Conservation (phyloP, 2,329 filamentous ascomycete species). For the Blastomyces parvus region DNA sequence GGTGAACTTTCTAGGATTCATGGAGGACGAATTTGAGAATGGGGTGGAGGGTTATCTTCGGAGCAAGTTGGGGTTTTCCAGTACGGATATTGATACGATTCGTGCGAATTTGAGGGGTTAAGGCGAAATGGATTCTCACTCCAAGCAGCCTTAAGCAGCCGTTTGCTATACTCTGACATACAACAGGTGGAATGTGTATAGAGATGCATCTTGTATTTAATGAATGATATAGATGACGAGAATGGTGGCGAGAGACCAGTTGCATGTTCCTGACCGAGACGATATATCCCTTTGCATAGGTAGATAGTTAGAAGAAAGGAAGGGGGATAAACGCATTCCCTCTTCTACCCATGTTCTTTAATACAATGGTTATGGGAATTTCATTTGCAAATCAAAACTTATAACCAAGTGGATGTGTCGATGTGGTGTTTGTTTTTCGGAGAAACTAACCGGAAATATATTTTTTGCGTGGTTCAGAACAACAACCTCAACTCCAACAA, state of each 20-base stretch:
- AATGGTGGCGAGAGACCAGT: background rate
- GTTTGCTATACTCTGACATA: background rate
- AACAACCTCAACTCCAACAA: background rate
- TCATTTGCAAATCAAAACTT: background rate
- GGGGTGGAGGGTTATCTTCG: constrained; percentile 55
- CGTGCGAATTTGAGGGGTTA: constrained; percentile 37
- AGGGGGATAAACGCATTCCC: background rate
- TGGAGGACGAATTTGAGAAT: constrained; percentile 49
- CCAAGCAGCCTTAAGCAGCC: background rate
- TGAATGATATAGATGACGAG: background rate
- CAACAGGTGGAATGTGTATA: background rate
- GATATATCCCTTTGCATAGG: background rate
- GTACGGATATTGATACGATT: constrained; percentile 43
- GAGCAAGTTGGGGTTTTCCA: constrained; percentile 48
- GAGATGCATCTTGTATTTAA: background rate
- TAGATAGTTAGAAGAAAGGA: background rate
- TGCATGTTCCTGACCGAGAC: background rate
- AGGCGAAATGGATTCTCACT: background rate
- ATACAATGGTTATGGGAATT: background rate
- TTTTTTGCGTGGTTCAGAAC: background rate
- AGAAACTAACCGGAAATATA: background rate
- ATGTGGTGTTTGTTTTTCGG: no score
- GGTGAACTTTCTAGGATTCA: constrained; percentile 42
- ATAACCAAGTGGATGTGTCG: no score
- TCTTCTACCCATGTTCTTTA: no score